phyloP scores from a whole-genome alignment of 441 rosid species.

The Arabidopsis hybrid region DNA sequence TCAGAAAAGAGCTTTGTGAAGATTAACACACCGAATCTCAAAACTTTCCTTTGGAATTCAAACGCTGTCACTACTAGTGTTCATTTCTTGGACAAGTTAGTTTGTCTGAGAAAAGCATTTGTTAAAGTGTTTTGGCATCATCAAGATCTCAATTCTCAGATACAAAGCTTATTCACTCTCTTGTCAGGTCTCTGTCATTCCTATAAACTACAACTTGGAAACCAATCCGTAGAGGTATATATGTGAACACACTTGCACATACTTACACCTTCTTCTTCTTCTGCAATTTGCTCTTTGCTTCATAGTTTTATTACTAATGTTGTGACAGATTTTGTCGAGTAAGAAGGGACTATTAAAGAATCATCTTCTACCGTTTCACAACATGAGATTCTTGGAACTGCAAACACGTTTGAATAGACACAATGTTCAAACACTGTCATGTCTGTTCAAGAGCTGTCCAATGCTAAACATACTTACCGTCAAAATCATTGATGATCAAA shows the following conservation, averaged over 20 bases:
- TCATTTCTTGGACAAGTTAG: constrained; percentile 51
- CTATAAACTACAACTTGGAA: constrained; percentile 57
- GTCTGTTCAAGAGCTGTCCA: constrained; percentile 67
- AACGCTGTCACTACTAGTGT: constrained; percentile 54
- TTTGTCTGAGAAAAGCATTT: constrained; percentile 55
- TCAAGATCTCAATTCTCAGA: constrained; percentile 51
- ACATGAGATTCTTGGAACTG: constrained; percentile 66
- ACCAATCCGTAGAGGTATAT: constrained; percentile 72
- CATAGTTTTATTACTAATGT: constrained; percentile 18
- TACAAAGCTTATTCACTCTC: constrained; percentile 55
- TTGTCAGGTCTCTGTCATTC: constrained; percentile 60
- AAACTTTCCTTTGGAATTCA: constrained; percentile 56
- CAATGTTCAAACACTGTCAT: constrained; percentile 58
- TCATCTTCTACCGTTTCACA: constrained; percentile 53
- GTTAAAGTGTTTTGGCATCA: constrained; percentile 53
- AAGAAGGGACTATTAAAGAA: constrained; percentile 43
- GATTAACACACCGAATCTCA: constrained; percentile 57
- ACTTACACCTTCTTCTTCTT: not conserved
- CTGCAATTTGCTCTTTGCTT: constrained; percentile 15
- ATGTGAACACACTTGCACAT: not conserved
- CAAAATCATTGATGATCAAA: constrained; percentile 60
- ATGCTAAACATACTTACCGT: constrained; percentile 59
- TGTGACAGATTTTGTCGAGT: constrained; percentile 62
- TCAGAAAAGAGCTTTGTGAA: constrained; percentile 54
- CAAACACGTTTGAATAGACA: constrained; percentile 60